These are phyloP conservation scores for Kwoniella sp. DNA, from an alignment of 768 basidiomycete species.

Conservation along the genomic window DNA sequence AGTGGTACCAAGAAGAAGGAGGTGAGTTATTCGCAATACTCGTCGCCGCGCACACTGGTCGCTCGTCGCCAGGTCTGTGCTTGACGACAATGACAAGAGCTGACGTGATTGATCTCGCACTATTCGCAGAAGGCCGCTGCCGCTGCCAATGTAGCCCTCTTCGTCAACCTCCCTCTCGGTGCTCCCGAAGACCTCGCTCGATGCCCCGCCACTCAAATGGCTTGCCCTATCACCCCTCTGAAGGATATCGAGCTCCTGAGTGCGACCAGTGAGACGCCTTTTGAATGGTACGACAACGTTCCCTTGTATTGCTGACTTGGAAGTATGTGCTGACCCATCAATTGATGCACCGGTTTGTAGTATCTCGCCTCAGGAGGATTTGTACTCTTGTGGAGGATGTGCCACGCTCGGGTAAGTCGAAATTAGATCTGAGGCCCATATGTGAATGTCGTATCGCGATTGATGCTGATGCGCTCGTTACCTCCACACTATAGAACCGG, in stretches of 20 bases:
- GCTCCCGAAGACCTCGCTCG: constrained; percentile 21
- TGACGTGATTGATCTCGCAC: not conserved
- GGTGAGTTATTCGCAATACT: too few species aligned
- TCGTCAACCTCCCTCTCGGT: constrained; percentile 15
- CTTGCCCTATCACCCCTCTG: constrained; percentile 25
- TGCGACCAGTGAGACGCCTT: constrained; percentile 9
- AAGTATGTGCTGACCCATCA: too few species aligned
- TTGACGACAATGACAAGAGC: not conserved
- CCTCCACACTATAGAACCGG: constrained; percentile 19
- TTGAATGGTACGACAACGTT: constrained; percentile 29
- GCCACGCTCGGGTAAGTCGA: constrained; percentile 28
- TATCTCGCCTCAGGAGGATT: constrained; percentile 26
- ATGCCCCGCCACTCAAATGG: constrained; percentile 25
- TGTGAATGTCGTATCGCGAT: too few species aligned
- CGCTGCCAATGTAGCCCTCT: not conserved
- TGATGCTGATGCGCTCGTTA: constrained; percentile 14
- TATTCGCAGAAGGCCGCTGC: not conserved
- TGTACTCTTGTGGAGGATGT: constrained; percentile 40
- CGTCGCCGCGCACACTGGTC: too few species aligned
- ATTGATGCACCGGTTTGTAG: constrained; percentile 13
- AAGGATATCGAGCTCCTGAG: not conserved
- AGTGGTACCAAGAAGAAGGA: constrained; percentile 2
- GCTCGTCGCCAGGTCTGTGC: too few species aligned
- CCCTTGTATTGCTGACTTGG: not conserved
- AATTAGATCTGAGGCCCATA: not conserved